Conservation (phyloP, 1,139 yeast species). For the Lodderomyces parapsilosis region DNA sequence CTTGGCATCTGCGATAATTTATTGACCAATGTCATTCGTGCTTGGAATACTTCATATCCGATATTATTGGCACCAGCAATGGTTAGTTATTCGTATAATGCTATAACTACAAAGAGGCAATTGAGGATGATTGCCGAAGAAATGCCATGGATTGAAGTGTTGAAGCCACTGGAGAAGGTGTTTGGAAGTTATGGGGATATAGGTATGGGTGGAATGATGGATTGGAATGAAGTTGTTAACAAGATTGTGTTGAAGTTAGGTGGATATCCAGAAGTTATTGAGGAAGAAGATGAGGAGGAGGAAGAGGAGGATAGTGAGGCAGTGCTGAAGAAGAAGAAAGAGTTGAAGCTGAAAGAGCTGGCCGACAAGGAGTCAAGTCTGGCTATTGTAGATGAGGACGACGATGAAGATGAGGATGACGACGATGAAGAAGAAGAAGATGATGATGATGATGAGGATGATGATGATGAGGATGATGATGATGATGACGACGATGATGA, state of each 20-base stretch:
- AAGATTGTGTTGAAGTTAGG: constrained; percentile 79
- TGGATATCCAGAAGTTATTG: constrained; percentile 87
- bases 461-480: constrained; percentile 16
- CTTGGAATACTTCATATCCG: constrained; percentile 91
- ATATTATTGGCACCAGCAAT: constrained; percentile 89
- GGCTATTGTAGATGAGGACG: constrained; percentile 37
- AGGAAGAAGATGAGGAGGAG: constrained; percentile 70
- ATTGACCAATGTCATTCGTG: constrained; percentile 82
- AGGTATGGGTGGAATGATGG: constrained; percentile 94
- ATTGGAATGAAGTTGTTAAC: constrained; percentile 87
- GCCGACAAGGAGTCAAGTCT: constrained; percentile 37
- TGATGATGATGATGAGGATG: constrained; percentile 37
- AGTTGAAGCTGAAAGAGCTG: constrained; percentile 33
- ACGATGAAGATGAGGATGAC: constrained; percentile 44
- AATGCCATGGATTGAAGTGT: constrained; percentile 87
- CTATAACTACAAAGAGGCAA: constrained; percentile 84
- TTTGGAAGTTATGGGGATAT: constrained; percentile 92
- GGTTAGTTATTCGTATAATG: constrained; percentile 88
- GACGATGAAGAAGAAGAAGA: constrained; percentile 43
- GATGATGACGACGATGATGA: constrained; percentile 23
- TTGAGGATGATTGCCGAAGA: constrained; percentile 72
- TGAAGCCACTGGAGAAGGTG: constrained; percentile 91
- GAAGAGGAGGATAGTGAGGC: constrained; percentile 26
- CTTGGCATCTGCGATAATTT: constrained; percentile 88
- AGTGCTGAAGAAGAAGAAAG: constrained; percentile 42